Evolutionary conservation across 2,329 filamentous ascomycete species (phyloP), one percentile per base, ranked within the genome.

Genomic region (Zasmidium citrigriseum): DNA sequence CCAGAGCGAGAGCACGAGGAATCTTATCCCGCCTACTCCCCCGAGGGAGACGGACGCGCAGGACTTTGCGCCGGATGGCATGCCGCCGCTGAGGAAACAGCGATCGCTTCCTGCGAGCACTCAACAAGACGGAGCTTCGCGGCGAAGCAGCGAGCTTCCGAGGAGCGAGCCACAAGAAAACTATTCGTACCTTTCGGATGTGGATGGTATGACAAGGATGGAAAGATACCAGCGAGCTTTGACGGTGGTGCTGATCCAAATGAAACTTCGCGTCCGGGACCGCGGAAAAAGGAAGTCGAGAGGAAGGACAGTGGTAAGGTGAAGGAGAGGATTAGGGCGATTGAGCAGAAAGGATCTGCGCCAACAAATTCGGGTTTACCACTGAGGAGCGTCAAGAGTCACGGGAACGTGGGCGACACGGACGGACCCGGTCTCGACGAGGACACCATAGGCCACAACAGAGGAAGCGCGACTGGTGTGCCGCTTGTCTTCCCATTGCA

Each of bases 401-500:
- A 23, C 25, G 12, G 5, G n/a, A 25, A 5, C 16, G 3, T 49
- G 5, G 7, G 22, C 14, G 11, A 23, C 11, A 7, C 22, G 10
- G 16, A 49, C 27, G 46, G 46, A 16, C 46, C 7, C n/a, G 7
- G 16, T 12, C 22, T 23, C 3, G 25, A 14, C 22, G 22, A 49
- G 16, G 22, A 25, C n/a, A 10, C 46, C 11, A 18, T 16, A 22
- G 38, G 41, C 34, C 12, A 38, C 5, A 44, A 23, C 18, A 51
- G 20, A 18, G 20, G 20, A n/a, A 46, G 34, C 49, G 41, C 16
- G 16, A 41, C 3, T 2, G 55, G 55, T 38, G 48, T 59, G 21
- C 66, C 67, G 11, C 41, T 67, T 10, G 63, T 71, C 11, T 71
- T 67, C 50, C 69, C 69, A 1, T 50, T 70, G 27, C 69, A 68